phyloP scores from a whole-genome alignment of 2,329 filamentous ascomycete species.

The Sporothrix variecibatus region DNA sequence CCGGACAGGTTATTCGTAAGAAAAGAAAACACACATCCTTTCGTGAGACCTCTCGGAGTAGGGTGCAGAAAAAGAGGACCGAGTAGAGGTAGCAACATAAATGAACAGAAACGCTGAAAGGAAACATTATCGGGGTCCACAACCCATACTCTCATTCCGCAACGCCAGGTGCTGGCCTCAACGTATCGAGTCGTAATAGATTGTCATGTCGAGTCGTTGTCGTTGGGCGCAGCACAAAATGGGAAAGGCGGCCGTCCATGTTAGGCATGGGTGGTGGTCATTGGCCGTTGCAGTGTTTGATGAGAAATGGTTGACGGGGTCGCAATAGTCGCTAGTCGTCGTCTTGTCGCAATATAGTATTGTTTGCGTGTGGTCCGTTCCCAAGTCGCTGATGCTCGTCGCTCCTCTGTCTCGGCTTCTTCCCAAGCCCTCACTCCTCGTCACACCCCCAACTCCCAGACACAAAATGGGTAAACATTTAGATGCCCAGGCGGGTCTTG shows the following conservation, averaged over 20 bases:
- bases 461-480: slow-evolving; percentile 49
- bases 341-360: neutral
- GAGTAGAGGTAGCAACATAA: neutral
- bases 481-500: slow-evolving; percentile 99
- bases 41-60: slow-evolving; percentile 10
- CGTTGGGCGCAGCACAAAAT: slow-evolving; percentile 2
- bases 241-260: neutral
- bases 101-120: neutral
- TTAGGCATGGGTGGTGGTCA: neutral
- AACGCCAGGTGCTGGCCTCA: neutral
- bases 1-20: slow-evolving; percentile 11
- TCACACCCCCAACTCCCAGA: slow-evolving; percentile 22
- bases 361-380: neutral
- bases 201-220: slow-evolving; percentile 6
- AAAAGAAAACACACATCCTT: slow-evolving; percentile 18
- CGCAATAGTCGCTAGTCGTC: slow-evolving; percentile 10
- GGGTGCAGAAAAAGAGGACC: slow-evolving; percentile 5
- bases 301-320: neutral
- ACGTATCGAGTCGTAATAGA: neutral
- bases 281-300: neutral
- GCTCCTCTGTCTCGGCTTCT: neutral
- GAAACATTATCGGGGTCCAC: neutral
- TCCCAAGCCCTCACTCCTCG: slow-evolving; percentile 14
- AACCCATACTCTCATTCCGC: slow-evolving; percentile 4
- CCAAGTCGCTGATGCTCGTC: neutral